Evolutionary conservation across 768 basidiomycete species (phyloP).

Genomic region (Russula emetica): DNA sequence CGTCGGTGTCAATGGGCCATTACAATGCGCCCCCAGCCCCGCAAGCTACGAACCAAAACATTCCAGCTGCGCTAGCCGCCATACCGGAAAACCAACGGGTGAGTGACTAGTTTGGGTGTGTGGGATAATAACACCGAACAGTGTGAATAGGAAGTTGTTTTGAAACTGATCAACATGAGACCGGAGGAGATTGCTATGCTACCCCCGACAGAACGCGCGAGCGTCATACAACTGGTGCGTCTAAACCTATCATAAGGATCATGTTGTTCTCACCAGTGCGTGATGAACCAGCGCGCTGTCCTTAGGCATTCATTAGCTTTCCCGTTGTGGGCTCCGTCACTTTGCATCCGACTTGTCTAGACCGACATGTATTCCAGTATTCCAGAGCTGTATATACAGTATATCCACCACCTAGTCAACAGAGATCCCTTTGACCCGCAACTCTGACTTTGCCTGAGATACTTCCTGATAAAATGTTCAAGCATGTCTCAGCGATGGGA

Average conservation of each 20-base stretch:
- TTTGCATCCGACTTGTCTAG: slow-evolving; percentile 12
- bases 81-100: slow-evolving; percentile 72
- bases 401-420: slow-evolving; percentile 25
- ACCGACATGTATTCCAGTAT: slow-evolving; percentile 17
- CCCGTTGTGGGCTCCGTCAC: neutral
- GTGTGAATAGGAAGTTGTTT: slow-evolving; percentile 56
- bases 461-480: slow-evolving; percentile 21
- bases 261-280: slow-evolving; percentile 2
- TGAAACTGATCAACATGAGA: slow-evolving; percentile 77
- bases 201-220: slow-evolving; percentile 67
- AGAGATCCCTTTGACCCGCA: slow-evolving; percentile 26
- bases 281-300: slow-evolving; percentile 21
- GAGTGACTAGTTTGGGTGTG: slow-evolving; percentile 20
- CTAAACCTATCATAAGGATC: slow-evolving; percentile 5
- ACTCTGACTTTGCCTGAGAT: slow-evolving; percentile 27
- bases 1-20: slow-evolving; percentile 1
- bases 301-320: slow-evolving; percentile 21
- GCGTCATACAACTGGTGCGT: slow-evolving; percentile 77
- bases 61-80: slow-evolving; percentile 53
- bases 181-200: slow-evolving; percentile 77
- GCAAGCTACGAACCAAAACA: slow-evolving; percentile 23
- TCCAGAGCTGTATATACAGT: slow-evolving; percentile 14
- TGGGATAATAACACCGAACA: slow-evolving; percentile 15
- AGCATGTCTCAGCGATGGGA: neutral
- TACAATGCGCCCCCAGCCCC: slow-evolving; percentile 19